These are phyloP conservation scores for Mycena albidolilacea DNA, from an alignment of 768 basidiomycete genomes.

Conservation along the genomic window DNA sequence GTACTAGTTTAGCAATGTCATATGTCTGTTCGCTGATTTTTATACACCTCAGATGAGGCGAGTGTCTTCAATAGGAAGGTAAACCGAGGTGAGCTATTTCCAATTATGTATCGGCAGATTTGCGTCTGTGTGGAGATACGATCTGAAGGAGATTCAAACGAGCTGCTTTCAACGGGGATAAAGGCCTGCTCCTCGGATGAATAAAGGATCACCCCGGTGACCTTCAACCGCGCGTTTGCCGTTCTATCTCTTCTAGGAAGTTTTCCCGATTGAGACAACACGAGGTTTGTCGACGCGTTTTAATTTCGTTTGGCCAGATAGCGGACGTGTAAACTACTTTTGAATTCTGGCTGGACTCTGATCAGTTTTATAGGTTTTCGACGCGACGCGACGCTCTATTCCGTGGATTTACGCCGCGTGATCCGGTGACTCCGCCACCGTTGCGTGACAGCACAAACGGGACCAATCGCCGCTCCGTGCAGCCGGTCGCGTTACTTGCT, in stretches of 20 bases:
- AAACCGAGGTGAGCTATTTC: too few species aligned
- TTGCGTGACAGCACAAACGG: constrained; percentile 22
- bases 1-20: background rate
- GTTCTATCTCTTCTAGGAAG: constrained; percentile 2
- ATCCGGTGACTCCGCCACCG: constrained; percentile 12
- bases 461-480: background rate
- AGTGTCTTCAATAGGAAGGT: too few species aligned
- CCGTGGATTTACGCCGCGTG: background rate
- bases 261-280: constrained; percentile 18
- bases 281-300: background rate
- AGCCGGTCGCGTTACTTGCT: background rate
- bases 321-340: background rate
- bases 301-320: background rate
- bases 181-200: background rate
- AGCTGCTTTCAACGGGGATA: background rate
- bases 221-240: background rate
- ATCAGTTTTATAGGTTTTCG: background rate
- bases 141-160: background rate
- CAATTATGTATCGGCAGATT: background rate
- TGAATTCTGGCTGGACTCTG: background rate
- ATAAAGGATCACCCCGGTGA: background rate
- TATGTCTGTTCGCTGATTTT: too few species aligned
- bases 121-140: constrained; percentile 7
- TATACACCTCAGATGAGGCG: too few species aligned
- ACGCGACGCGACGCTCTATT: background rate